Evolutionary conservation across 306 rosid species (phyloP), one percentile per base, ranked within the genome.

Genomic region (Medicago lupulina): DNA sequence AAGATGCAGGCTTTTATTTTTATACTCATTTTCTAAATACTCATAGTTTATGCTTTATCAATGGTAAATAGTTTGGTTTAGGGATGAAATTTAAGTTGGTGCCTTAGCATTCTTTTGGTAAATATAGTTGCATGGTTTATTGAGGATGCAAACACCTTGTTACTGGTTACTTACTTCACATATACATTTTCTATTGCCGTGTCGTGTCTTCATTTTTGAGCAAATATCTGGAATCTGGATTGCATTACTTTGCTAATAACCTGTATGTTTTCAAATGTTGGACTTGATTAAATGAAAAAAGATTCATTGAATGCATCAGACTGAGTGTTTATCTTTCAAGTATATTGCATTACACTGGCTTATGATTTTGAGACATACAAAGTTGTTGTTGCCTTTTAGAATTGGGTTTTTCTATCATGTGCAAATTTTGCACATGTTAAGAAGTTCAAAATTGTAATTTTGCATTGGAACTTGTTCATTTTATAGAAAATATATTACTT

Each of bases 131-230:
- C 60, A 14, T 57, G 50, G 46, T 47, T 80, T 63, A 12, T 71
- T 39, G 64, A 21, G 19, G 76, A 63, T 41, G 59, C 73, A 72
- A 55, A 31, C 66, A 16, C 69, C 23, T 13, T 16, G 58, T 41
- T 44, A 23, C 9, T 25, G 41, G 67, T 54, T 53, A 39, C 41
- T 43, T 15, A 9, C 49, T 73, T 46, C 40, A 53, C 39, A 1
- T 21, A 31, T 39, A 41, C 43, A 9, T 54, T 28, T 54, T 14
- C 11, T 54, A 28, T 51, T 75, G 68, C 17, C 55, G 41, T 81
- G 60, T 67, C 55, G 41, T 81, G 60, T 67, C 64, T 65, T 73
- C 55, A 14, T 80, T 46, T 28, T n/a, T 68, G 41, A 44, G 4
- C 36, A 49, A 49, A 14, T 63, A 7, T 53, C 61, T 81, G 34